Percentiles rank a stretch among this genome's conserved stretches.
Evolutionary conservation across 2,329 filamentous ascomycete species (phyloP).

Genomic region (Penicillium sp.): DNA sequence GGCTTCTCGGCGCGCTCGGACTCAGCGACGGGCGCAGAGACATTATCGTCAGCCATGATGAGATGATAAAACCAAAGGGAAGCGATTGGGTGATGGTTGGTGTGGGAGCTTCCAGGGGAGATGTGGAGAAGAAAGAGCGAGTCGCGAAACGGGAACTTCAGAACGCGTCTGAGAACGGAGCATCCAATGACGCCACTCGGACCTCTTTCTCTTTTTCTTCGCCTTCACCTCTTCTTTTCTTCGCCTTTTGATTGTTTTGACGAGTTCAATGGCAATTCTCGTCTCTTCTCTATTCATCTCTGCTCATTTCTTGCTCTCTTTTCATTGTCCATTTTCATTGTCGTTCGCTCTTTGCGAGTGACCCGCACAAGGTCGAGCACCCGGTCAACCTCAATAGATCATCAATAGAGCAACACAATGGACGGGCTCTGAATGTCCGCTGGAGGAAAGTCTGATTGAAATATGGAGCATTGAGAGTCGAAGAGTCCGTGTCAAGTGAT

Average conservation of each 20-base stretch:
- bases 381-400: too few species aligned
- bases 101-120: slow-evolving; percentile 25
- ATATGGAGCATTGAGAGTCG: too few species aligned
- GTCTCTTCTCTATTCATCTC: too few species aligned
- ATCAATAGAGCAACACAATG: too few species aligned
- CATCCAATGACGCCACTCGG: slow-evolving; percentile 24
- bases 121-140: slow-evolving; percentile 30
- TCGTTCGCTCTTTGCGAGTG: too few species aligned
- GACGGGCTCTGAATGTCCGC: too few species aligned
- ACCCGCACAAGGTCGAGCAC: too few species aligned
- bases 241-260: background rate
- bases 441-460: too few species aligned
- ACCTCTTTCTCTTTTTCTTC: background rate
- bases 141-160: slow-evolving; percentile 29
- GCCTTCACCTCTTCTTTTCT: background rate
- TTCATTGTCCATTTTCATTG: too few species aligned
- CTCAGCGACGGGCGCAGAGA: slow-evolving; percentile 31
- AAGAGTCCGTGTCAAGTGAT: too few species aligned
- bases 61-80: slow-evolving; percentile 14
- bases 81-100: slow-evolving; percentile 15
- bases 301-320: too few species aligned
- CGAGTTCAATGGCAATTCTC: too few species aligned
- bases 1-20: slow-evolving; percentile 33
- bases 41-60: slow-evolving; percentile 44
- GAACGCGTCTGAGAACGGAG: slow-evolving; percentile 27